These are phyloP conservation scores for Xylariaceae sp. DNA, from an alignment of 2,329 filamentous ascomycete species.

Conservation along the genomic window DNA sequence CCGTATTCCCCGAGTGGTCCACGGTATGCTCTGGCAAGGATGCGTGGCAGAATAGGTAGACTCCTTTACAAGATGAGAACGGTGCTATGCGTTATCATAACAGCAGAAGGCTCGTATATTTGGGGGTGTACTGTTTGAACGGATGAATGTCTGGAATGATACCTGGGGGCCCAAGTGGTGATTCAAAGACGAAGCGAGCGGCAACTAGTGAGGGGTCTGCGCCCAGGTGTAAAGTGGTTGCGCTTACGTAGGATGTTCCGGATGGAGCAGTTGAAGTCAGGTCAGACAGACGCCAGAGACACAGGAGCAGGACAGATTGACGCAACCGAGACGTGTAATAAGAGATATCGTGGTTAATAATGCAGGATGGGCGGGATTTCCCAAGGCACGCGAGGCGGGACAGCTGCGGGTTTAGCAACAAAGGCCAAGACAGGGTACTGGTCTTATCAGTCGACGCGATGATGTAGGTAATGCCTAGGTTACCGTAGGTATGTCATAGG, in stretches of 20 bases:
- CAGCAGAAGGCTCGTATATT: not conserved
- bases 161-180: conserved; percentile 14
- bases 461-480: too few species aligned
- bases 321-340: conserved; percentile 14
- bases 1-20: conserved; percentile 37
- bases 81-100: conserved; percentile 1
- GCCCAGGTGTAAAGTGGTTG: conserved; percentile 10
- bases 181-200: conserved; percentile 29
- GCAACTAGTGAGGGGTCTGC: conserved; percentile 31
- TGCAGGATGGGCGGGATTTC: conserved; percentile 1
- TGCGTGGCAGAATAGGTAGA: conserved; percentile 22
- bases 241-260: conserved; percentile 28
- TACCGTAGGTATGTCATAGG: too few species aligned
- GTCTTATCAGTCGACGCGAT: conserved; percentile 1
- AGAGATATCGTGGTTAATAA: conserved; percentile 18
- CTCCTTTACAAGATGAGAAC: conserved; percentile 11
- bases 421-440: not conserved
- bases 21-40: conserved; percentile 27
- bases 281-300: conserved; percentile 8
- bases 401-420: too few species aligned
- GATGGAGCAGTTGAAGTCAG: conserved; percentile 20
- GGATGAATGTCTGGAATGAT: conserved; percentile 22
- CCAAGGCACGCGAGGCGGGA: too few species aligned
- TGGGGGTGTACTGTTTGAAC: conserved; percentile 15
- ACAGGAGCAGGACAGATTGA: not conserved